Evolutionary conservation across 345 rosid species (phyloP), one percentile per base, ranked within the genome.

Genomic region (Linum trigynum): DNA sequence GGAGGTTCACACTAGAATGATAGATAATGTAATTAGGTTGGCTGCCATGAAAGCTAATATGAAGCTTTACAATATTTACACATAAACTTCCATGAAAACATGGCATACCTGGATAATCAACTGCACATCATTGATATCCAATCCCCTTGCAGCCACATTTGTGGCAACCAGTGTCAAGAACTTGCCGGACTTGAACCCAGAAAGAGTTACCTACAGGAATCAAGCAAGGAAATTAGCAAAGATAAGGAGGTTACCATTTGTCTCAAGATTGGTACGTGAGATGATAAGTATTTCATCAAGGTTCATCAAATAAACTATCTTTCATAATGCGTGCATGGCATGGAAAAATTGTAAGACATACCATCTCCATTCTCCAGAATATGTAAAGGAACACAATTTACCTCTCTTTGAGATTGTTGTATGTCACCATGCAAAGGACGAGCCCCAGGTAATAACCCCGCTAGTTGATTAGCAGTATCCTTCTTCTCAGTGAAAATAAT

Each of bases 91-190:
- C 9, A 69, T 2, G 35, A 37, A 61, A 7, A 43, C 41, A 48
- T 48, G 53, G 69, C 74, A 69, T 36, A 94, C 99, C 92, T 94
- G 99, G 74, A 94, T 90, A 67, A 94, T 85, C 73, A 94, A 74
- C 77, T 94, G 97, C 73, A 94, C 99, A 71, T 88, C 97, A 71
- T 85, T 88, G 65, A 94, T 90, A 75, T 94, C 97, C 81, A 94
- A 77, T 32, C 97, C 99, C 23, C 97, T 83, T 62, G 99, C 97
- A 5, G 99, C 99, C 58, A 94, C 99, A 73, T 90, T 90, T 8
- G 99, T 90, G 50, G 97, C 99, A 37, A 90, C 97, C 81, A 94
- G 77, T 12, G 87, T 89, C 75, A 85, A 50, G 70, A 95, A 95
- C 74, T 91, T 91, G 43, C 97, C 96, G 7, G 82, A 85, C 77